Evolutionary conservation across 169 alveolate genomes (phyloP).

Genomic region (Plasmodium berghei): DNA sequence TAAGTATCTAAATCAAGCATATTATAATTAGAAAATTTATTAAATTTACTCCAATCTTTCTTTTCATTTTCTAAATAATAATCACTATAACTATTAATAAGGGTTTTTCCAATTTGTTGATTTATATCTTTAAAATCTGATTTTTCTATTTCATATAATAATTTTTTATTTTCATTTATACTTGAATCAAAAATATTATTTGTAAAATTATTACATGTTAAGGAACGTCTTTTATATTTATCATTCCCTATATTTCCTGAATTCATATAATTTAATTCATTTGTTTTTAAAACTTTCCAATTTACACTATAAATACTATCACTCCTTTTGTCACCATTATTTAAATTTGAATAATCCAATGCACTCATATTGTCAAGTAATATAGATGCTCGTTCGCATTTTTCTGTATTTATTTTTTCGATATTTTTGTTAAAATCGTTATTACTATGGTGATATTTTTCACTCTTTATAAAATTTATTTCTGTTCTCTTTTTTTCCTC

Average conservation of each 20-base stretch:
- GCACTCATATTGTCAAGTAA: constrained; percentile 45
- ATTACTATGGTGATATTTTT: background rate
- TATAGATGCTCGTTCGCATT: constrained; percentile 63
- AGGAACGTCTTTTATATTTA: background rate
- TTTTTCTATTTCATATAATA: background rate
- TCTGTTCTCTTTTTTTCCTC: constrained; percentile 1
- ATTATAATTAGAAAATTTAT: too few relatives aligned
- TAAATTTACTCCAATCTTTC: too few relatives aligned
- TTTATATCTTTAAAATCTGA: too few relatives aligned
- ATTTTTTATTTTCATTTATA: background rate
- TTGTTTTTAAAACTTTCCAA: background rate
- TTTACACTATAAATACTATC: too few relatives aligned
- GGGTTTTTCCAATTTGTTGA: too few relatives aligned
- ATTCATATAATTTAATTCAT: background rate
- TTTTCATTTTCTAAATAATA: too few relatives aligned
- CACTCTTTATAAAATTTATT: background rate
- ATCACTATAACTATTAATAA: too few relatives aligned
- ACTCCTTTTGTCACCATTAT: background rate
- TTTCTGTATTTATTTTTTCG: constrained; percentile 23
- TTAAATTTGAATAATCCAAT: constrained; percentile 13
- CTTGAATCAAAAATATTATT: background rate
- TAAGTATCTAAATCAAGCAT: background rate
- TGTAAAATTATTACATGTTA: background rate
- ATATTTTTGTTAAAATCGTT: constrained; percentile 11
- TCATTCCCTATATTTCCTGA: background rate